These are phyloP conservation scores for Ophiorrhiza pumila DNA, from an alignment of 257 asterid species.

Conservation along the genomic window DNA sequence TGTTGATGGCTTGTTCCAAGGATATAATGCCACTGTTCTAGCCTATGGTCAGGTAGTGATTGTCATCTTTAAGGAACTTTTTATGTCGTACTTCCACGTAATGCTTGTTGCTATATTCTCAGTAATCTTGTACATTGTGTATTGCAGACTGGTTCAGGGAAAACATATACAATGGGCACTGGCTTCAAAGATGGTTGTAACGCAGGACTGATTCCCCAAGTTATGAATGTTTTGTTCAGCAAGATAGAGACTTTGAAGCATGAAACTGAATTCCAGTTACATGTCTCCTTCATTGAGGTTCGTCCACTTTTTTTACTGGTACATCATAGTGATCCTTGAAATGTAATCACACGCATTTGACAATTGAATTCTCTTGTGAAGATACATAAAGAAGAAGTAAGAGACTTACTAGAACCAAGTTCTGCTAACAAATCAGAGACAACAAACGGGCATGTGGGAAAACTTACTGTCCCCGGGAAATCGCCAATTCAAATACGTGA, in stretches of 20 bases:
- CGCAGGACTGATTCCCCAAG: constrained; percentile 89
- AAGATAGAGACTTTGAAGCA: constrained; percentile 78
- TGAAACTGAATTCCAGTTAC: constrained; percentile 86
- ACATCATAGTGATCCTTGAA: not conserved
- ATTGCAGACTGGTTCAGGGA: constrained; percentile 97
- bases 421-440: constrained; percentile 54
- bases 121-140: constrained; percentile 19
- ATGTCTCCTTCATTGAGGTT: constrained; percentile 97
- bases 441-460: constrained; percentile 68
- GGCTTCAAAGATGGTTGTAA: constrained; percentile 77
- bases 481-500: constrained; percentile 96
- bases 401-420: constrained; percentile 76
- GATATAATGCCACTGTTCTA: constrained; percentile 96
- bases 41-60: constrained; percentile 92
- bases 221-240: constrained; percentile 76
- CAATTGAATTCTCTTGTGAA: constrained; percentile 27
- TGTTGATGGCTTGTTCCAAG: constrained; percentile 96
- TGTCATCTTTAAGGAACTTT: not conserved
- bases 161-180: constrained; percentile 97
- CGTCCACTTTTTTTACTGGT: constrained; percentile 8
- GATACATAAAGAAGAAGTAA: constrained; percentile 99
- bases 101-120: not conserved
- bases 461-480: constrained; percentile 68
- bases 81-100: not conserved
- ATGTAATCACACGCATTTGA: constrained; percentile 2